phyloP scores from a whole-genome alignment of 345 rosid genomes.

The Zanthoxylum bungeanum region DNA sequence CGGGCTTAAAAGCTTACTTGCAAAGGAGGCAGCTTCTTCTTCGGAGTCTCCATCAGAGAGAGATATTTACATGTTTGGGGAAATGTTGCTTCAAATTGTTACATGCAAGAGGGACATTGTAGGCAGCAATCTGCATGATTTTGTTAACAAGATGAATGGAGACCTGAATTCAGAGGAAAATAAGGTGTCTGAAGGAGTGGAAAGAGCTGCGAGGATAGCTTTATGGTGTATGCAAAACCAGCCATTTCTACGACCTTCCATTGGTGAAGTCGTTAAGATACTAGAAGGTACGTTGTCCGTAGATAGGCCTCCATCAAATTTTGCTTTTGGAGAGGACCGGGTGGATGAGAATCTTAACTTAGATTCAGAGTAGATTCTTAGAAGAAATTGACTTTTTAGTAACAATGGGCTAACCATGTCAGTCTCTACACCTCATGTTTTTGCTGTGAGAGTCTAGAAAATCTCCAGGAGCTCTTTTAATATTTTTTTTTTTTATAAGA shows the following conservation, averaged over 20 bases:
- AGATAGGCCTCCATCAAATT: conserved; percentile 35
- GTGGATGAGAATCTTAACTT: conserved; percentile 1
- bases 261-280: conserved; percentile 39
- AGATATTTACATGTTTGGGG: conserved; percentile 35
- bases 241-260: conserved; percentile 41
- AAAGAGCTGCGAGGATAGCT: conserved; percentile 30
- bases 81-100: conserved; percentile 34
- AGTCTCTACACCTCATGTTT: not conserved
- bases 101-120: conserved; percentile 23
- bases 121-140: conserved; percentile 8
- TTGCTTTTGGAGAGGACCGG: conserved; percentile 14
- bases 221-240: conserved; percentile 42
- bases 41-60: conserved; percentile 28
- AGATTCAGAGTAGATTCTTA: conserved; percentile 12
- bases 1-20: conserved; percentile 24
- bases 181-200: conserved; percentile 21
- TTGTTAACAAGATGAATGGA: conserved; percentile 8
- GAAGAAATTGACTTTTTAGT: conserved; percentile 6
- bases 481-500: conserved; percentile 12
- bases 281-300: conserved; percentile 42
- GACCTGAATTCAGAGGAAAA: conserved; percentile 17
- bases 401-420: conserved; percentile 10
- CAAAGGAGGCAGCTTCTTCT: conserved; percentile 28
- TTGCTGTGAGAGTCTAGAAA: not conserved
- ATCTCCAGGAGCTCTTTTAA: conserved; percentile 9